Conservation (phyloP, 768 basidiomycete genomes). For the Auricularia cornea region DNA sequence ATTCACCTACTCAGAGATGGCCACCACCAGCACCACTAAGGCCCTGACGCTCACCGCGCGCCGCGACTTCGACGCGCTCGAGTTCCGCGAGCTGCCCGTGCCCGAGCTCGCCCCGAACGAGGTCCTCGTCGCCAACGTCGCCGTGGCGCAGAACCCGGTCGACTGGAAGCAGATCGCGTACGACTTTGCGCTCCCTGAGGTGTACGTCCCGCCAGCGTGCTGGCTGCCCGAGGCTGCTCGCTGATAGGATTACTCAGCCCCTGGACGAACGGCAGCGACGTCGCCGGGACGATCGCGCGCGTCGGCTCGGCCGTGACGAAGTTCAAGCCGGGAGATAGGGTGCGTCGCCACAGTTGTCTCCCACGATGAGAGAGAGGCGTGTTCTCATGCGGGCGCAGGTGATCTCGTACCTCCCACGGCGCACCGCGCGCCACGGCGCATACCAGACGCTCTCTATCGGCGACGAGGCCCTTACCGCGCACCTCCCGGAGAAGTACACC, state of each 20-base stretch:
- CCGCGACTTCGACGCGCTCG: conserved; percentile 4
- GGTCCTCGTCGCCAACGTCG: conserved; percentile 7
- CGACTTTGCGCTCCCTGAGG: conserved; percentile 1
- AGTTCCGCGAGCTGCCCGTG: conserved; percentile 5
- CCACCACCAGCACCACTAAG: conserved; percentile 4
- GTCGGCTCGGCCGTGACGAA: conserved; percentile 7
- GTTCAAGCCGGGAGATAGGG: conserved; percentile 9
- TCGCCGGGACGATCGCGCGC: conserved; percentile 7
- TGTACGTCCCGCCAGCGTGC: no score
- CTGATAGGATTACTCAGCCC: background rate
- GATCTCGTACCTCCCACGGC: background rate
- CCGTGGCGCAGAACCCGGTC: conserved; percentile 10
- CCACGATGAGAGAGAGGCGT: no score
- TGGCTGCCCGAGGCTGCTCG: background rate
- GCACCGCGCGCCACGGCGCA: background rate
- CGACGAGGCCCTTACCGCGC: background rate
- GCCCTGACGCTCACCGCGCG: conserved; percentile 6
- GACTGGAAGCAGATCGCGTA: conserved; percentile 9
- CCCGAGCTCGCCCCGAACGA: conserved; percentile 4
- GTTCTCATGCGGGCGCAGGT: no score
- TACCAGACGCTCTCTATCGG: conserved; percentile 5
- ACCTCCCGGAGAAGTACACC: conserved; percentile 2
- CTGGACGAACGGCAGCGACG: conserved; percentile 7
- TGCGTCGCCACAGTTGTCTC: background rate
- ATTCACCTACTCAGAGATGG: no score